Base-by-base conservation (phyloP, 345 rosid genomes). In the Eucalyptus microcorys region DNA sequence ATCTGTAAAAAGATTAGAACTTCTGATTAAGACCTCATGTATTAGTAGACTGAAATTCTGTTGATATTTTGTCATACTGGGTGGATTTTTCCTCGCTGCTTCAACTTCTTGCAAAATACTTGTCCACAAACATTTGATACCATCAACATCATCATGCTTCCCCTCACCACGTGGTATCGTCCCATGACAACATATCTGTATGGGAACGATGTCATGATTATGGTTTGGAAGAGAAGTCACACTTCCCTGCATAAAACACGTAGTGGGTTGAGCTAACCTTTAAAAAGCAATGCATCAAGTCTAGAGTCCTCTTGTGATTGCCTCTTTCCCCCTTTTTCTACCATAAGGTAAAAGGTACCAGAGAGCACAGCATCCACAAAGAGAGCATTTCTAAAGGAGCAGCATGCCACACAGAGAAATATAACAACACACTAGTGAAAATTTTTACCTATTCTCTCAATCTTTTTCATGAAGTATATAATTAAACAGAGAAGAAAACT, bases 31-130 rank as follows among this genome's bases (percentile, higher is more conserved):
- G 88, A 96, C 97, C 90, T 97, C 99, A 89, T 92, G 91, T 88
- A 96, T 79, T 89, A 96, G 89, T 86, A 97, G 80, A 81, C 92
- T 92, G 87, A 97, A 97, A 91, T 96, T 97, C 49, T 92, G 90
- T 89, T 94, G 99, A 90, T 97, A 96, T 91, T 94, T 96, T 85
- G 93, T 76, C 68, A 87, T 86, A 87, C 88, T 90, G 71, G 95
- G 94, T 17, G 95, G 94, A 88, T 81, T 88, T 50, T 92, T 90
- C 90, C 93, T 94, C 40, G 89, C 89, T 90, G 93, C 92, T 42
- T 93, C 94, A 87, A 91, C 96, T 89, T 92, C 96, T 87, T 87
- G 91, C 90, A 97, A 91, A 89, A 93, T 92, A 90, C 93, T 92
- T 86, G 92, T 91, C 96, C 98, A 96, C 49, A 94, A 85, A 89